Conservation (phyloP, 2,329 filamentous ascomycete species). For the Ascochyta fabae region DNA sequence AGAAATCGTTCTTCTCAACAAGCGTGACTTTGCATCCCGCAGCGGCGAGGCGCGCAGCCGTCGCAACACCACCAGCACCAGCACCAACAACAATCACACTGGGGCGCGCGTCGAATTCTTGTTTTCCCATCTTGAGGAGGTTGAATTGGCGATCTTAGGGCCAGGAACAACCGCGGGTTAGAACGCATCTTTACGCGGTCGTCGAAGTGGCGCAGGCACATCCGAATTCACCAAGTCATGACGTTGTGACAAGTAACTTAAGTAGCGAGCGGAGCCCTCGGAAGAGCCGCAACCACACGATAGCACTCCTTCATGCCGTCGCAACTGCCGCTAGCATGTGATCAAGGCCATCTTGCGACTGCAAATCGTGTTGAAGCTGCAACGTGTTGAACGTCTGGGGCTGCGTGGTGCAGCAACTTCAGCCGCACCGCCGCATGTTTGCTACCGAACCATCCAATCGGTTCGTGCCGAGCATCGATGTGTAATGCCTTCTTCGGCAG, state of each 20-base stretch:
- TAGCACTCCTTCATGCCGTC: conserved; percentile 3
- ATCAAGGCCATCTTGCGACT: neutral
- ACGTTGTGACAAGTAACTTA: conserved; percentile 14
- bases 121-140: conserved; percentile 14
- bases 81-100: conserved; percentile 61
- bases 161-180: conserved; percentile 12
- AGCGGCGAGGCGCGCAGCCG: conserved; percentile 73
- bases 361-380: conserved; percentile 4
- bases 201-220: conserved; percentile 11
- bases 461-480: neutral
- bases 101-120: conserved; percentile 21
- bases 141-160: conserved; percentile 12
- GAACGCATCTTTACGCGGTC: conserved; percentile 17
- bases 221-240: conserved; percentile 21
- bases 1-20: conserved; percentile 77
- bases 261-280: conserved; percentile 14
- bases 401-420: conserved; percentile 2
- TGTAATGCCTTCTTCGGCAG: neutral
- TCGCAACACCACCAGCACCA: conserved; percentile 74
- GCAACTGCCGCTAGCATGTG: conserved; percentile 14
- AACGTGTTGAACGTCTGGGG: neutral
- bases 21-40: conserved; percentile 75
- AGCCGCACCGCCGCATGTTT: conserved; percentile 1
- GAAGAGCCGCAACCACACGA: conserved; percentile 12
- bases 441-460: conserved; percentile 2